Base-by-base conservation (phyloP, 176 grass and related monocot genomes). In the Avena atlantica region DNA sequence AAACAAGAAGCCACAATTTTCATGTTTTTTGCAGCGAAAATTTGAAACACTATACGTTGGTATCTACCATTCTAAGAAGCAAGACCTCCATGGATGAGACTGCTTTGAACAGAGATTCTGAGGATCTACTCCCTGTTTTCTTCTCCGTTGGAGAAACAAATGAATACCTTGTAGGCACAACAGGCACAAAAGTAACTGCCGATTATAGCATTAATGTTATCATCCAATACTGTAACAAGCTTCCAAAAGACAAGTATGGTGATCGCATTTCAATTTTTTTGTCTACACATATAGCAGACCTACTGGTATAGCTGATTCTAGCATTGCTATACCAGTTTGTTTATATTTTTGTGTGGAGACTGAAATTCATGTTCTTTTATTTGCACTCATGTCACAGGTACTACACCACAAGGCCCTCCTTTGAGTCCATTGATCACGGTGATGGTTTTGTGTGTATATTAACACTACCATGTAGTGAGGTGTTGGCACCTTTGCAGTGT, bases 181-280 rank as follows among this genome's bases (percentile, higher is more conserved):
- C 96, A 9, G 93, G 93, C 23, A 91, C 93, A 66, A 95, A 89
- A 89, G 77, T 98, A 87, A 94, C 96, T 78, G 50, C 80, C 73
- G 88, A 70, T 63, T 95, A 91, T 48, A 95, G 96, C 81, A 82
- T 94, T 71, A 89, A 29, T 75, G 36, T 89, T 60, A 85, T 98
- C 61, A 69, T 85, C 40, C 71, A 16, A 66, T 98, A 95, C 75
- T 98, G 93, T 75, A 88, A 92, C 59, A 95, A 87, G 58, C 93
- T 95, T 87, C 91, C 90, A 1, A 88, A 88, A 70, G 86, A 95
- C 67, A 91, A 92, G 96, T 98, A 93, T 85, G 90, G 34, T 76
- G 60, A 48, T 74, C 45, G 49, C 40, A 40, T 72, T 14, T 65
- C 24, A 29, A 14, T 24, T 23, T 23, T 57, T 70, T 86, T 83